Conservation (phyloP, 2,329 filamentous ascomycete species). For the Lomentospora prolificans region DNA sequence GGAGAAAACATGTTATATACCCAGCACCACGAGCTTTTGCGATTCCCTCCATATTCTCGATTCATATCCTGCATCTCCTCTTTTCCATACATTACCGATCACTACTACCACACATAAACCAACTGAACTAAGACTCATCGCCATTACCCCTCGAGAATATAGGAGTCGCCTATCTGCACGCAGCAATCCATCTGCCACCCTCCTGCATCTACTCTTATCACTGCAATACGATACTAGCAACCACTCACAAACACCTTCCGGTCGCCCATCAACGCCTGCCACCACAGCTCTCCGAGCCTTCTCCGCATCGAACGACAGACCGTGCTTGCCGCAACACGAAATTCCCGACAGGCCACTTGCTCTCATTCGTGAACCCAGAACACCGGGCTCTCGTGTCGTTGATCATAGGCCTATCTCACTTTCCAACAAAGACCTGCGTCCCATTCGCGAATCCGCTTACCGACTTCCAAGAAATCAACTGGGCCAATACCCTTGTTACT, state of each 20-base stretch:
- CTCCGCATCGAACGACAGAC: constrained; percentile 1
- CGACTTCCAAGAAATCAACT: neutral
- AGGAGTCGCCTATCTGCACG: neutral
- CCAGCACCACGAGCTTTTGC: neutral
- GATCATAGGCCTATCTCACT: too few relatives aligned
- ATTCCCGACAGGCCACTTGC: neutral
- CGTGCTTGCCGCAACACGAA: neutral
- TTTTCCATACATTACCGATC: neutral
- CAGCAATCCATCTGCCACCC: neutral
- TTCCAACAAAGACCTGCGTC: too few relatives aligned
- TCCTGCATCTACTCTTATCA: neutral
- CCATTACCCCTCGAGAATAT: neutral
- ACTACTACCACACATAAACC: neutral
- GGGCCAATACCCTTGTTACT: neutral
- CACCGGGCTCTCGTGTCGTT: neutral
- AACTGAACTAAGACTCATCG: neutral
- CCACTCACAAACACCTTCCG: neutral
- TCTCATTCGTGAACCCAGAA: neutral
- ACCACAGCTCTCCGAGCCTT: neutral
- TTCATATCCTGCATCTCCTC: neutral
- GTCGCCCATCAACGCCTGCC: neutral
- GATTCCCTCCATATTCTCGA: neutral
- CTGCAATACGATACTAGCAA: neutral
- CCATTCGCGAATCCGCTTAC: too few relatives aligned
- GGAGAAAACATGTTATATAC: too few relatives aligned